Evolutionary conservation across 495 filamentous ascomycete species (phyloP), one percentile per base, ranked within the genome.

Genomic region (Elasticomyces elasticus): DNA sequence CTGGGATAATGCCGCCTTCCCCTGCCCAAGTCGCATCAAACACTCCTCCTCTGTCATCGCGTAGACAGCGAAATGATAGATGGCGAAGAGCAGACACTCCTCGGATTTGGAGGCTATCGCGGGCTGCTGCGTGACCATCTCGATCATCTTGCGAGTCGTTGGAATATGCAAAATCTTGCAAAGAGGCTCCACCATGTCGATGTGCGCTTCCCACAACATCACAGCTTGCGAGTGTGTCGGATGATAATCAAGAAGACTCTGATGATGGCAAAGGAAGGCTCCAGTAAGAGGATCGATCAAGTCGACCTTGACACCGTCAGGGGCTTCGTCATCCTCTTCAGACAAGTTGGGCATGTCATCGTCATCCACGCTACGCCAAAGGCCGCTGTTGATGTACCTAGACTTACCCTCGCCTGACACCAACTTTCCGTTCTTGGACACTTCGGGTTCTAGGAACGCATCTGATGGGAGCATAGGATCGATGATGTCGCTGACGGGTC

Each of bases 51-150:
- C 55, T 2, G 35, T 49, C 41, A 61, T 45, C 11, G 55, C 20
- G 1, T 37, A 24, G 4, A 64, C 52, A 22, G 58, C 59, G 37
- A 59, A 58, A 38, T 54, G 52, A 26, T 61, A 64, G 23, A 59
- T 51, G 19, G 59, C 44, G 30, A 59, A 64, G n/a, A 64, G 30
- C 38, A 64, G 26, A 9, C 61, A 62, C 33, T 64, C 62, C 11
- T 47, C 48, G 44, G 55, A 47, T 54, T 54, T 55, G 5, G 54
- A 33, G 0, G 48, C 44, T 5, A 10, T 37, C 28, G 33, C 42
- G 6, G 56, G 51, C n/a, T 59, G 37, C 12, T 30, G 22, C 3
- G 55, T 44, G 4, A 50, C 52, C 22, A 37, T 42, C 41, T 58
- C 42, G 17, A 64, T 26, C 20, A 54, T 43, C 12, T 25, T n/a